Conservation (phyloP, 1,139 yeast genomes). For the Yamadazyma sp. region DNA sequence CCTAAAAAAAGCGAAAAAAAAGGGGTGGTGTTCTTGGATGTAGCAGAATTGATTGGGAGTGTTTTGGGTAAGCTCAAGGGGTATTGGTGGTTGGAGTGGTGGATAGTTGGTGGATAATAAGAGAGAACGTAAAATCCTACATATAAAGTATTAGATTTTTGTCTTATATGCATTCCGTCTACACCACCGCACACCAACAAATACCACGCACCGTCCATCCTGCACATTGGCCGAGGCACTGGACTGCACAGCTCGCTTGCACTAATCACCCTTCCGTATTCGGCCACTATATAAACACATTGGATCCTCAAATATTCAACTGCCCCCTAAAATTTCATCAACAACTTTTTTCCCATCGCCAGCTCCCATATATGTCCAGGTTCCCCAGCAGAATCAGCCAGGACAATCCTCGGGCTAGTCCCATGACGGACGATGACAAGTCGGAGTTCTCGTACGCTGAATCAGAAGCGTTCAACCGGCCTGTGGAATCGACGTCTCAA, state of each 20-base stretch:
- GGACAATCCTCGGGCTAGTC: not conserved
- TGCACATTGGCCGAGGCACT: too few species aligned
- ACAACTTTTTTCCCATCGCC: too few species aligned
- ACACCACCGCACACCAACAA: too few species aligned
- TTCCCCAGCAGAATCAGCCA: conserved; percentile 1
- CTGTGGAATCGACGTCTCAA: conserved; percentile 5
- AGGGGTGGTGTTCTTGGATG: too few species aligned
- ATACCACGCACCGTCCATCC: too few species aligned
- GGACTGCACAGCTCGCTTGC: not conserved
- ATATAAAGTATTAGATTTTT: too few species aligned
- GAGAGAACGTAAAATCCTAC: too few species aligned
- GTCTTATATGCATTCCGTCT: too few species aligned
- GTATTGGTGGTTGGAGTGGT: too few species aligned
- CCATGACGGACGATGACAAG: not conserved
- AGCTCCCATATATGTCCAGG: not conserved
- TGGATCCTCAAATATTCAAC: not conserved
- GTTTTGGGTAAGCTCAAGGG: too few species aligned
- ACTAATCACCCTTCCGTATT: conserved; percentile 8
- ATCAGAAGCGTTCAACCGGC: conserved; percentile 8
- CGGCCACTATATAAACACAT: conserved; percentile 1
- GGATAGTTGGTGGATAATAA: too few species aligned
- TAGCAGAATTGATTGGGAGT: too few species aligned
- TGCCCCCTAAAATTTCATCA: not conserved
- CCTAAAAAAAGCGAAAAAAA: not conserved
- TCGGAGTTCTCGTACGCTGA: conserved; percentile 13